Percentiles rank a stretch among this genome's conserved stretches.
Conservation (phyloP, 164 flowering plant species). For the Vitis vinifera region DNA sequence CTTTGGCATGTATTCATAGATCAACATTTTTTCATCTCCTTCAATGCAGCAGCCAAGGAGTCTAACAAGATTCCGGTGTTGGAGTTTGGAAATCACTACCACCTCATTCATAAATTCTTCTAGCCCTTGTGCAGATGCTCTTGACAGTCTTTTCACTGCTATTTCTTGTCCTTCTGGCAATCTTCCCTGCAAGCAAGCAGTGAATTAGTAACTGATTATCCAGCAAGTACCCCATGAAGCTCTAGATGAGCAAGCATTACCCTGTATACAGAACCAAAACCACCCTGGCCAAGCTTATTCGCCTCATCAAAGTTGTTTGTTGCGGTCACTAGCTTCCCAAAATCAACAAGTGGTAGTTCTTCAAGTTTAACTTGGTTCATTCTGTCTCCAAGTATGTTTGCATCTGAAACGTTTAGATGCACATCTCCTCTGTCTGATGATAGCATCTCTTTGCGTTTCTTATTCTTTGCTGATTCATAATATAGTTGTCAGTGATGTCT, state of each 20-base stretch:
- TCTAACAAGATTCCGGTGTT: constrained; percentile 44
- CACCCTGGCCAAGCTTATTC: constrained; percentile 33
- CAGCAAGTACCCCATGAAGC: too few relatives aligned
- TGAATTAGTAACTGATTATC: background rate
- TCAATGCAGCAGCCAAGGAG: constrained; percentile 39
- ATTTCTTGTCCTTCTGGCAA: constrained; percentile 30
- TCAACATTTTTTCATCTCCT: constrained; percentile 32
- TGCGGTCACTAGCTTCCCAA: constrained; percentile 26
- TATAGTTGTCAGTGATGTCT: background rate
- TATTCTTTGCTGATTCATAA: constrained; percentile 3
- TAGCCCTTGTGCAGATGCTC: constrained; percentile 36
- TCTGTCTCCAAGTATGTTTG: background rate
- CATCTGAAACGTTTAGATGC: background rate
- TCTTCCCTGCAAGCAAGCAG: constrained; percentile 25
- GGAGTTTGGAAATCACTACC: constrained; percentile 34
- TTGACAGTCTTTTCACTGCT: constrained; percentile 49
- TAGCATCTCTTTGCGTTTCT: background rate
- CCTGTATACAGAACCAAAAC: constrained; percentile 38
- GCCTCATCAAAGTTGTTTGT: constrained; percentile 21
- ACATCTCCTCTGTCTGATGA: background rate
- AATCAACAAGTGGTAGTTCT: constrained; percentile 24
- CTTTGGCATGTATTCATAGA: constrained; percentile 34
- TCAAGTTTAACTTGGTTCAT: constrained; percentile 16
- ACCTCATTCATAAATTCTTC: constrained; percentile 52
- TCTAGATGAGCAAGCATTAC: constrained; percentile 3